A percentile compares a stretch with the other conserved stretches of the same genome.
These are phyloP conservation scores for Ophiostoma ulmi DNA, from an alignment of 2,329 filamentous ascomycete genomes.

Conservation along the genomic window DNA sequence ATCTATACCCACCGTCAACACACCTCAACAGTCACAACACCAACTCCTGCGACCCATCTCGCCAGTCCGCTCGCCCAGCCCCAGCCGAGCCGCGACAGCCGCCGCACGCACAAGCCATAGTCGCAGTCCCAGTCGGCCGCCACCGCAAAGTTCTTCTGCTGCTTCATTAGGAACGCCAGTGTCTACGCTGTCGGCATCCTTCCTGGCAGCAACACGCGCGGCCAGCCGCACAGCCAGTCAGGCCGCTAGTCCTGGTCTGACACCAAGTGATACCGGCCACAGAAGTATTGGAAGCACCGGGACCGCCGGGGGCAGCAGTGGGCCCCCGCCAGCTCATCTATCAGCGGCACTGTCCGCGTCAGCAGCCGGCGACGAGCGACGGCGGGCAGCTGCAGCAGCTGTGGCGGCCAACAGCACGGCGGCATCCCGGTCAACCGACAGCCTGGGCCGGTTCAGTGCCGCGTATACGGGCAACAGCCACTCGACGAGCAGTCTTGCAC, in stretches of 20 bases:
- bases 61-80: neutral
- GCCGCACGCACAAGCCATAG: conserved; percentile 20
- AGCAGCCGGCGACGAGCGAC: conserved; percentile 15
- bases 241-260: conserved; percentile 46
- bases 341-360: conserved; percentile 22
- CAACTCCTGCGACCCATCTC: neutral
- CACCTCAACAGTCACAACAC: neutral
- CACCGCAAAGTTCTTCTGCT: neutral
- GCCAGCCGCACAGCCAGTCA: conserved; percentile 45
- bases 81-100: neutral
- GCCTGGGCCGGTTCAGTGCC: neutral
- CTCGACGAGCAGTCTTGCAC: neutral
- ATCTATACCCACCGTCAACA: neutral
- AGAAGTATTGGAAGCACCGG: neutral
- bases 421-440: neutral
- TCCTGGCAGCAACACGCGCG: conserved; percentile 57
- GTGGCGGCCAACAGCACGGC: conserved; percentile 13
- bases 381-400: neutral
- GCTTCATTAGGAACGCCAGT: neutral
- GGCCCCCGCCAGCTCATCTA: conserved; percentile 8
- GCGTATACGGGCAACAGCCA: conserved; percentile 2
- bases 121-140: conserved; percentile 15
- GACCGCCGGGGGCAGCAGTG: neutral
- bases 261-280: conserved; percentile 36
- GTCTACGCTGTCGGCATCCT: conserved; percentile 45